These are phyloP conservation scores for Chlorella ohadii DNA, from an alignment of 139 green algal genomes.

Conservation along the genomic window DNA sequence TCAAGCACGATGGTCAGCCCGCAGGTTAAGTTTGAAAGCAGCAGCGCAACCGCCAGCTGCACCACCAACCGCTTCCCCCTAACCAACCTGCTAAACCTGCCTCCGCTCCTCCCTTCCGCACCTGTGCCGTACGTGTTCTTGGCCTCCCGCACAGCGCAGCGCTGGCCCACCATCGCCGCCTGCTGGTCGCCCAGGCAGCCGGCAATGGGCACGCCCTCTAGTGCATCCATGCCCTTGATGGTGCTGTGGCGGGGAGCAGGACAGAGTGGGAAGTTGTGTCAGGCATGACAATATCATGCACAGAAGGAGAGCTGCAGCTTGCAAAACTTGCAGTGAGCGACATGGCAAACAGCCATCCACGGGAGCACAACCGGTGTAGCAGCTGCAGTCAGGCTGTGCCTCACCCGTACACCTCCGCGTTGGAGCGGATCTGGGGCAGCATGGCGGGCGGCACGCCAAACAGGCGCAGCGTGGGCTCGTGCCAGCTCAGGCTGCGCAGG, in stretches of 20 bases:
- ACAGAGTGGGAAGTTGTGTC: too few species aligned
- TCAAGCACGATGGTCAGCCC: too few species aligned
- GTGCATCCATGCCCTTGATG: not conserved
- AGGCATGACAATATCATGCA: too few species aligned
- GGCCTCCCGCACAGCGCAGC: conserved; percentile 80
- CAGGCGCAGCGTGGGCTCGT: conserved; percentile 60
- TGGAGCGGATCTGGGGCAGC: conserved; percentile 88
- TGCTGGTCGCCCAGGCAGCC: conserved; percentile 97
- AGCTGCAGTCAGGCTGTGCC: not conserved
- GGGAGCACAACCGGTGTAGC: too few species aligned
- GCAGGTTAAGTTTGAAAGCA: too few species aligned
- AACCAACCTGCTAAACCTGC: too few species aligned
- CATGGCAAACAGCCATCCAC: too few species aligned
- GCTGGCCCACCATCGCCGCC: conserved; percentile 92
- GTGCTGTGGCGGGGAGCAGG: not conserved
- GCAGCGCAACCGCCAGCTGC: too few species aligned
- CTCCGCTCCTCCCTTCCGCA: not conserved
- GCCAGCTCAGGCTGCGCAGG: conserved; percentile 82
- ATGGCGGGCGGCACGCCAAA: conserved; percentile 70
- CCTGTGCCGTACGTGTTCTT: conserved; percentile 99
- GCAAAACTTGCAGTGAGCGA: too few species aligned
- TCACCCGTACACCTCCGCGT: conserved; percentile 76
- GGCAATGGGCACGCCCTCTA: conserved; percentile 84
- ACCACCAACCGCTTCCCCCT: too few species aligned
- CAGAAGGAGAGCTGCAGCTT: too few species aligned